Evolutionary conservation across 768 basidiomycete species (phyloP).

Genomic region (Pisolithus orientalis): DNA sequence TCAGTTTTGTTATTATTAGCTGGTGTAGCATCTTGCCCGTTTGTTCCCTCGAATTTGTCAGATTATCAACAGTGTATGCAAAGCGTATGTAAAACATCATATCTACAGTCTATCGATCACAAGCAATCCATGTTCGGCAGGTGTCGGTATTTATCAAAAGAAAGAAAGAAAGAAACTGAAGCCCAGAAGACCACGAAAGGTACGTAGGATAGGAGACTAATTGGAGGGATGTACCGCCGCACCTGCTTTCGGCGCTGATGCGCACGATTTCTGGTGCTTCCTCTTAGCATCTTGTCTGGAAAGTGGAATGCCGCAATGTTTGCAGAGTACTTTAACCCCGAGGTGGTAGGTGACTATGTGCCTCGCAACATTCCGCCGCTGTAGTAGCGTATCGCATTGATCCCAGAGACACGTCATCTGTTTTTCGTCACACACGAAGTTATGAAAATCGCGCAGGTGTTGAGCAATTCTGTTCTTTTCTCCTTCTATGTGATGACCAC

Average conservation of each 20-base stretch:
- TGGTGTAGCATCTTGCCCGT: constrained; percentile 4
- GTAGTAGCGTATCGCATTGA: constrained; percentile 10
- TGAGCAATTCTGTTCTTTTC: constrained; percentile 13
- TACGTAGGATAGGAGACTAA: too few species aligned
- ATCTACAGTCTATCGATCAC: too few species aligned
- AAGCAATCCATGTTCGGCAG: too few species aligned
- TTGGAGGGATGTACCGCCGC: too few species aligned
- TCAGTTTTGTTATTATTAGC: constrained; percentile 15
- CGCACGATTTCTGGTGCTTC: constrained; percentile 12
- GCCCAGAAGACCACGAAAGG: too few species aligned
- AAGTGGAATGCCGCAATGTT: constrained; percentile 9
- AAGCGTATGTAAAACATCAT: too few species aligned
- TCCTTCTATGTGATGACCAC: constrained; percentile 11
- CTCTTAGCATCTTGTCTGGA: constrained; percentile 19
- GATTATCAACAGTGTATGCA: too few species aligned
- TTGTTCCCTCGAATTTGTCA: neutral
- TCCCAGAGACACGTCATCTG: constrained; percentile 12
- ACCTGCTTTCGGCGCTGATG: neutral
- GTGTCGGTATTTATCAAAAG: too few species aligned
- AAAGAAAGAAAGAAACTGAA: too few species aligned
- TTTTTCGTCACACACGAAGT: constrained; percentile 14
- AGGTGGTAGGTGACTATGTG: constrained; percentile 21
- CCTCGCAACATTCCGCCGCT: constrained; percentile 21
- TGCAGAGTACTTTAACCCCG: constrained; percentile 17
- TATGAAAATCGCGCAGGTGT: constrained; percentile 16